Evolutionary conservation across 2,329 filamentous ascomycete genomes (phyloP).

Genomic region (Trichoderma sp.): DNA sequence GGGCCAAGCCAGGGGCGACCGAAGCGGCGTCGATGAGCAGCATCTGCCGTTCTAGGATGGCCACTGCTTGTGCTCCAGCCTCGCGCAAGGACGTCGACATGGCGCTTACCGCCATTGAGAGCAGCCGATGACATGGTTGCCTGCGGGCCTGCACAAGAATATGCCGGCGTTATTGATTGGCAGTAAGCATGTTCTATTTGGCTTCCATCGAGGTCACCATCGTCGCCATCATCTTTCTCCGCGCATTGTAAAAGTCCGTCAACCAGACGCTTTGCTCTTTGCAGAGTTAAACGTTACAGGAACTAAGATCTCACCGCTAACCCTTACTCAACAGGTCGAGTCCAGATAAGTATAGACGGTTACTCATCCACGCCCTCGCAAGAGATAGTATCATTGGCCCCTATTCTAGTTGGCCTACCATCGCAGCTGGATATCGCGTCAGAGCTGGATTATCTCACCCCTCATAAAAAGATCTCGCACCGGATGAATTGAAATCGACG

Average conservation of each 20-base stretch:
- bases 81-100: not conserved
- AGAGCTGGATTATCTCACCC: constrained; percentile 8
- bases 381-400: not conserved
- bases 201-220: not conserved
- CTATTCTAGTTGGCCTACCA: not conserved
- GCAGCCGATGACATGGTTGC: not conserved
- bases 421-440: not conserved
- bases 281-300: not conserved
- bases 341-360: not conserved
- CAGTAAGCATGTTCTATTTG: not conserved
- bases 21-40: constrained; percentile 29
- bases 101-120: not conserved
- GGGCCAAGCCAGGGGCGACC: not conserved
- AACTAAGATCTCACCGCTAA: not conserved
- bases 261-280: not conserved
- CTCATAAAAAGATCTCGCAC: not conserved
- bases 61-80: constrained; percentile 27
- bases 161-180: not conserved
- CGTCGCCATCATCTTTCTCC: not conserved
- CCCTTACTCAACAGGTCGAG: not conserved
- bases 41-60: constrained; percentile 32
- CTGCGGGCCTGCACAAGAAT: not conserved
- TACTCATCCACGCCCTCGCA: not conserved
- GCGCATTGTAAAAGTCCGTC: not conserved
- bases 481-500: constrained; percentile 16